Percentiles rank a stretch among this genome's conserved stretches.
phyloP scores from a whole-genome alignment of 2,329 filamentous ascomycete genomes.

The Trematosphaeria pertusa region DNA sequence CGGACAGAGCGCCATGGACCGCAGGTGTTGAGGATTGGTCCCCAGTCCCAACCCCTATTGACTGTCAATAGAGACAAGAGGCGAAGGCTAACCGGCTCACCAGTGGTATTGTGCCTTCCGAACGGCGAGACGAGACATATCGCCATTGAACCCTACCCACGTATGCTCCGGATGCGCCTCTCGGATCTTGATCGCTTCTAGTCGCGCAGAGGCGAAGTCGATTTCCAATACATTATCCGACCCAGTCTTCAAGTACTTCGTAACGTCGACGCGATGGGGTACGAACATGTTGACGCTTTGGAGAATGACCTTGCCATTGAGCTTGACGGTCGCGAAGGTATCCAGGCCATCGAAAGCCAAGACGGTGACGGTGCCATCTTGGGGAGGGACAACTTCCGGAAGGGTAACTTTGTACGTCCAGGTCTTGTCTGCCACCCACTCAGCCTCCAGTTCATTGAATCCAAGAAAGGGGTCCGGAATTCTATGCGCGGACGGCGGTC shows the following conservation, averaged over 20 bases:
- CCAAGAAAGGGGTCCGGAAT: constrained; percentile 59
- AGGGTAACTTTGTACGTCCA: constrained; percentile 57
- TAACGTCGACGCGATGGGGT: constrained; percentile 63
- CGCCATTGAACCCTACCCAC: constrained; percentile 60
- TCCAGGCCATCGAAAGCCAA: constrained; percentile 70
- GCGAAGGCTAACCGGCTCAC: constrained; percentile 21
- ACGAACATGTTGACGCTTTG: constrained; percentile 70
- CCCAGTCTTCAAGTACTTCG: constrained; percentile 46
- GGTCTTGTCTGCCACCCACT: constrained; percentile 58
- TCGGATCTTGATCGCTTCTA: constrained; percentile 61
- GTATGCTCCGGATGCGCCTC: constrained; percentile 63
- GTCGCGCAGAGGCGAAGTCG: constrained; percentile 62
- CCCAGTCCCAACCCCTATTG: constrained; percentile 58
- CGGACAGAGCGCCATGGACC: constrained; percentile 73
- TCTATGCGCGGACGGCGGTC: constrained; percentile 35
- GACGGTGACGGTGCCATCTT: constrained; percentile 48
- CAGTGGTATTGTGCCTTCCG: constrained; percentile 61
- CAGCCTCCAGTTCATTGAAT: constrained; percentile 57
- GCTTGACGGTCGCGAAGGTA: constrained; percentile 65
- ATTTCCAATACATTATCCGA: constrained; percentile 61
- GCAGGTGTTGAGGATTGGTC: constrained; percentile 56
- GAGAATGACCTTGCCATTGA: constrained; percentile 63
- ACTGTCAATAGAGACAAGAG: constrained; percentile 17
- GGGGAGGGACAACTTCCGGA: constrained; percentile 35
- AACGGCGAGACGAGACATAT: constrained; percentile 61